Percentiles rank a stretch among this genome's conserved stretches.
Evolutionary conservation across 495 filamentous ascomycete species (phyloP).

Genomic region (Platismatia glauca): DNA sequence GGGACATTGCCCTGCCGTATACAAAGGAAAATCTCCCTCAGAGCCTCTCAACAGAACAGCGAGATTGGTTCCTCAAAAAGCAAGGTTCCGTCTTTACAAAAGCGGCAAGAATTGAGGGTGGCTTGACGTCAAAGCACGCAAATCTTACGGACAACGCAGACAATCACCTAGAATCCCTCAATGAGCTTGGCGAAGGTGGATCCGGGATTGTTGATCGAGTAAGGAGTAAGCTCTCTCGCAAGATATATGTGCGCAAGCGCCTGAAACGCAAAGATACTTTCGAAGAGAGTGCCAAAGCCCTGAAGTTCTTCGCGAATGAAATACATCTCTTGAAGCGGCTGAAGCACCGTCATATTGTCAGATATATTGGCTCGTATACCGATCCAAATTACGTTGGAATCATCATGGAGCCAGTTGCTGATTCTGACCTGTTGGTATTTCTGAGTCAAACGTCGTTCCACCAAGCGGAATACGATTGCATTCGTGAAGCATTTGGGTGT

Average conservation of each 20-base stretch:
- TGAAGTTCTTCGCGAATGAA: constrained; percentile 15
- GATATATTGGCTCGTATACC: constrained; percentile 20
- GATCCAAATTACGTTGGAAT: constrained; percentile 19
- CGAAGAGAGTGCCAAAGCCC: not conserved
- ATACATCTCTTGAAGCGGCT: constrained; percentile 13
- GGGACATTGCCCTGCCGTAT: constrained; percentile 18
- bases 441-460: constrained; percentile 12
- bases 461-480: not conserved
- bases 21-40: not conserved
- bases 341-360: constrained; percentile 19
- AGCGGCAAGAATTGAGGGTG: constrained; percentile 8
- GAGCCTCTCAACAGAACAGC: constrained; percentile 8
- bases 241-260: constrained; percentile 10
- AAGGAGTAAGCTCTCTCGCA: constrained; percentile 9
- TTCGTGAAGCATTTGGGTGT: constrained; percentile 17
- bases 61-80: constrained; percentile 11
- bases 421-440: constrained; percentile 18
- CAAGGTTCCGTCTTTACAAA: constrained; percentile 18
- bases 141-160: constrained; percentile 6
- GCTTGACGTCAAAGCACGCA: constrained; percentile 7
- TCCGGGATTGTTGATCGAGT: constrained; percentile 9
- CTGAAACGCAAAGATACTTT: not conserved
- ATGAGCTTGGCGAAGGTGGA: constrained; percentile 5
- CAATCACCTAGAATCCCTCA: constrained; percentile 8
- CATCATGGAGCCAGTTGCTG: constrained; percentile 17